Base-by-base conservation (phyloP, 2,329 filamentous ascomycete genomes). In the Emmonsiellopsis sp. region DNA sequence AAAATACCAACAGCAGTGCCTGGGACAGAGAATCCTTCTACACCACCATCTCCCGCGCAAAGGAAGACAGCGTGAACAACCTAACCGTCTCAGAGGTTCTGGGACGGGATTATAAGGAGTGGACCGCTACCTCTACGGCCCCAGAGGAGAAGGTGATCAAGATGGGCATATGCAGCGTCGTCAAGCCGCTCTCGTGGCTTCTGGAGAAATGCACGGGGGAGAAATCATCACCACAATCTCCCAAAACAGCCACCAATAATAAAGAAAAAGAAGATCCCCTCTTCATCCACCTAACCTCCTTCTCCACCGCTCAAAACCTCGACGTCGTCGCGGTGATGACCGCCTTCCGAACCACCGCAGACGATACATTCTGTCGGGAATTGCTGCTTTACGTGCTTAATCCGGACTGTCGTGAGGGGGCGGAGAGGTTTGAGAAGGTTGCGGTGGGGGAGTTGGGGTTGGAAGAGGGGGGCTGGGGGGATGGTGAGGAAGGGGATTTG, bases 21-120 rank as follows among this genome's bases (percentile, higher is more conserved):
- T 82, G 76, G 65, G 68, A 78, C 52, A 68, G 76, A 31, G 65
- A 71, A 9, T 59, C 57, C 6, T 82, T 83, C 62, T 83, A 77
- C 63, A 55, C 71, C 1, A 65, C 75, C 51, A 73, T 84, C 36
- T 69, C 75, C 31, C 60, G 70, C 17, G 77, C 81, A 2, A 84
- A 84, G 64, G 70, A 73, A 45, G 72, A 82, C 54, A 77, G 71
- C 43, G 63, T 85, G 39, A 74, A 76, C 42, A 65, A 72, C 2
- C 64, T 85, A 27, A 73, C 69, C 9, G 62, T 82, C 55, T 65
- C 74, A 2, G 82, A 84, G 60, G 76, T 83, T 17, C 65, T 85
- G 53, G 73, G 76, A 40, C 80, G 83, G 56, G 82, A 85, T 63
- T 85, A 83, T 62, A 85, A 85, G 65, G 71, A 79, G 49, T 85